A percentile compares a stretch with the other conserved stretches of the same genome.
These are phyloP conservation scores for Mycosphaerella sp. DNA, from an alignment of 2,329 filamentous ascomycete species.

Conservation along the genomic window DNA sequence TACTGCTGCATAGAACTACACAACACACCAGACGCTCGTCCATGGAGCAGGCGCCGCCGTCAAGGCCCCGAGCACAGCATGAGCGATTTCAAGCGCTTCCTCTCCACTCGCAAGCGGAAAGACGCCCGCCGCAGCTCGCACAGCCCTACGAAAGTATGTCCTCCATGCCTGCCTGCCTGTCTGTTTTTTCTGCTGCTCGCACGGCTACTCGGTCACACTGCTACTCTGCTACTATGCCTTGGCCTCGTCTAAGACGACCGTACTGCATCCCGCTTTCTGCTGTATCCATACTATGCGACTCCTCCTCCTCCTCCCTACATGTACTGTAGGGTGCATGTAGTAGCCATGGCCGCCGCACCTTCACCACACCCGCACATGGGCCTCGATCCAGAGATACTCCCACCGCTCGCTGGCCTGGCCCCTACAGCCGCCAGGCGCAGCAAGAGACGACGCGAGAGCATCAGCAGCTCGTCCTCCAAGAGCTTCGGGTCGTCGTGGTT, in stretches of 20 bases:
- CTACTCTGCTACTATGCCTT: not conserved
- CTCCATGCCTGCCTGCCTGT: no score
- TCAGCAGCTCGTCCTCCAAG: not conserved
- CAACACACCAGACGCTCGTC: not conserved
- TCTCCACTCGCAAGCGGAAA: constrained; percentile 61
- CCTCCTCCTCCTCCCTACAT: no score
- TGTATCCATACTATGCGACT: constrained; percentile 5
- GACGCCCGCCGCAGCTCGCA: constrained; percentile 20
- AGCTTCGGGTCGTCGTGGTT: constrained; percentile 1
- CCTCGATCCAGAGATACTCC: no score
- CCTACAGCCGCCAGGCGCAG: not conserved
- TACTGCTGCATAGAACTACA: no score
- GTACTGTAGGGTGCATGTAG: no score
- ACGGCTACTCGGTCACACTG: not conserved
- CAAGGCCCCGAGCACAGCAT: constrained; percentile 30
- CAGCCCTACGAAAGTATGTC: constrained; percentile 20
- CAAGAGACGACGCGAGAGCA: not conserved
- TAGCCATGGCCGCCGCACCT: not conserved
- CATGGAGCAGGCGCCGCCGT: constrained; percentile 11
- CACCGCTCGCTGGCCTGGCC: not conserved
- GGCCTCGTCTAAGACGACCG: not conserved
- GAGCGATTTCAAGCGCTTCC: constrained; percentile 57
- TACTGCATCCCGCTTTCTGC: not conserved
- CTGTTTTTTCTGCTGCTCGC: no score
- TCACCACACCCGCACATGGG: constrained; percentile 1